Conservation (phyloP, 495 filamentous ascomycete genomes). For the Penicillium cataractarum region DNA sequence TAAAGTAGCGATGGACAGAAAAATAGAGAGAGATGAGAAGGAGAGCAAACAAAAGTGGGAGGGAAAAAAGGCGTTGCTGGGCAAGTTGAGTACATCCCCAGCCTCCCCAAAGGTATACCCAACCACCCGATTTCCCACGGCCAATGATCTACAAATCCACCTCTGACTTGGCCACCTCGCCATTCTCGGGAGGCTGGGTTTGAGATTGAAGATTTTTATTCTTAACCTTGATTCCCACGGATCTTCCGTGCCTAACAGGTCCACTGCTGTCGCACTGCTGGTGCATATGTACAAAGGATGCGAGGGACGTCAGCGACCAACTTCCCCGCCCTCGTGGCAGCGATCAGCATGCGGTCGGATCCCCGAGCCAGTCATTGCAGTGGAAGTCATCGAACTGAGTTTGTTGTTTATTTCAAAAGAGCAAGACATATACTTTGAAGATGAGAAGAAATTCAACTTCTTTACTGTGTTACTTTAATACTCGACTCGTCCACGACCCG, state of each 20-base stretch:
- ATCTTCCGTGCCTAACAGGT: slow-evolving; percentile 9
- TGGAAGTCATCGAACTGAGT: background rate
- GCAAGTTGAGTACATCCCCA: slow-evolving; percentile 28
- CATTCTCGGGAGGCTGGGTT: slow-evolving; percentile 31
- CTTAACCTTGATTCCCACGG: slow-evolving; percentile 5
- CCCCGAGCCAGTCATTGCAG: slow-evolving; percentile 4
- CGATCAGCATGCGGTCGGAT: slow-evolving; percentile 27
- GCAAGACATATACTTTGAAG: background rate
- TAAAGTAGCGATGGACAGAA: slow-evolving; percentile 22
- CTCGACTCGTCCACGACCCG: background rate
- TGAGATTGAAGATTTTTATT: slow-evolving; percentile 17
- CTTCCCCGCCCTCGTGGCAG: slow-evolving; percentile 19
- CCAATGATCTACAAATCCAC: slow-evolving; percentile 22
- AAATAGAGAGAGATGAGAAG: slow-evolving; percentile 16
- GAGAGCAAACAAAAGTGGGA: background rate
- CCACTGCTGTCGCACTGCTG: slow-evolving; percentile 14
- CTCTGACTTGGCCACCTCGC: slow-evolving; percentile 1
- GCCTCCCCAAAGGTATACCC: slow-evolving; percentile 44
- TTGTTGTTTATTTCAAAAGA: background rate
- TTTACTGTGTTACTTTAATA: background rate
- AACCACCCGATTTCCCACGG: slow-evolving; percentile 49
- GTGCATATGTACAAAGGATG: slow-evolving; percentile 14
- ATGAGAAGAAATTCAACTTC: background rate
- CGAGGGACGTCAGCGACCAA: background rate
- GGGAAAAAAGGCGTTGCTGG: slow-evolving; percentile 12